A percentile compares a stretch with the other conserved stretches of the same genome.
Conservation (phyloP, 2,329 filamentous ascomycete genomes). For the Dactylella cylindrospora region DNA sequence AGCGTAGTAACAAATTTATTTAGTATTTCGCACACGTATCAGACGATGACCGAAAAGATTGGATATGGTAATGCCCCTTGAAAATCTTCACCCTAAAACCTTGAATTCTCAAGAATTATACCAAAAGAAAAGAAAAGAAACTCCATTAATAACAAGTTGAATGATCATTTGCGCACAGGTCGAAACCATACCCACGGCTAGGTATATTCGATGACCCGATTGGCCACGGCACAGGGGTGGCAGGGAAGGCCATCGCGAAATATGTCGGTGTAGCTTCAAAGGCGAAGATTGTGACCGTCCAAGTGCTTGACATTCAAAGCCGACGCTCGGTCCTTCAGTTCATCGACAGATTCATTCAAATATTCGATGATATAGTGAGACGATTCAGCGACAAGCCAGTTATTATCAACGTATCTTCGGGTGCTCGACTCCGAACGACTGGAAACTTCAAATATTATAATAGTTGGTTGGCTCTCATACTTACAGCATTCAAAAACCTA, state of each 20-base stretch:
- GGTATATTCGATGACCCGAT: neutral
- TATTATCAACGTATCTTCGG: constrained; percentile 1
- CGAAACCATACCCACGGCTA: neutral
- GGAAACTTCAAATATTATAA: neutral
- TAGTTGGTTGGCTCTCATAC: neutral
- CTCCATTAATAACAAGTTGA: neutral
- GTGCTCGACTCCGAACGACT: neutral
- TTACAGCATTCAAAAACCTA: neutral
- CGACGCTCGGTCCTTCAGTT: neutral
- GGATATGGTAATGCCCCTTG: too few relatives aligned
- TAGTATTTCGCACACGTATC: too few relatives aligned
- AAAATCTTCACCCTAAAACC: too few relatives aligned
- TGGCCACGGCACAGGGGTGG: constrained; percentile 6
- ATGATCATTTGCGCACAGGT: neutral
- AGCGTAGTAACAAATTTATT: too few relatives aligned
- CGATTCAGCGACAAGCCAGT: neutral
- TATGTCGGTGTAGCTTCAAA: neutral
- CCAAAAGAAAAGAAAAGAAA: neutral
- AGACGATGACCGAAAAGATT: too few relatives aligned
- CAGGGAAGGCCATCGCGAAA: neutral
- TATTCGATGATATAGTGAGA: constrained; percentile 3
- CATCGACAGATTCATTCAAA: neutral
- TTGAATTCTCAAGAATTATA: too few relatives aligned
- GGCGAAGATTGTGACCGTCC: neutral
- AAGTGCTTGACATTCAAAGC: too few relatives aligned